phyloP scores from a whole-genome alignment of 768 basidiomycete species.

The Leucosporidium scottii region DNA sequence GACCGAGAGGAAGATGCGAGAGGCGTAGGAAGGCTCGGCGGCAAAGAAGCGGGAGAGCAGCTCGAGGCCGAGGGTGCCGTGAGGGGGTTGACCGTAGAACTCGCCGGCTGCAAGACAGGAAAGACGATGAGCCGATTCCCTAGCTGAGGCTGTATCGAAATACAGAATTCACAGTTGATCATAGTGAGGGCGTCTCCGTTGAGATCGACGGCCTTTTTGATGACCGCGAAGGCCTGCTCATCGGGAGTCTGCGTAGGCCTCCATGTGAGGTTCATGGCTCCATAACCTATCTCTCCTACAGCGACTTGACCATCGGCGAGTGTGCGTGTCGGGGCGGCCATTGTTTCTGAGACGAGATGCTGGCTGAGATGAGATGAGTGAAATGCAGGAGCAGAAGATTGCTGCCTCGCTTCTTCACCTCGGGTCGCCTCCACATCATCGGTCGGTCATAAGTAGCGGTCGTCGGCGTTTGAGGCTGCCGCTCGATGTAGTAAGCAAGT shows the following conservation, averaged over 20 bases:
- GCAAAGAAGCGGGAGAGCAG: conserved; percentile 52
- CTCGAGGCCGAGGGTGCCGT: conserved; percentile 48
- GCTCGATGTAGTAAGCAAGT: no score
- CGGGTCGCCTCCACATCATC: no score
- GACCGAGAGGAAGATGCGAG: not conserved
- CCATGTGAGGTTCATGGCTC: conserved; percentile 43
- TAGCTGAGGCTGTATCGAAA: no score
- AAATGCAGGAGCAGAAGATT: no score
- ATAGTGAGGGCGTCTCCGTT: conserved; percentile 37
- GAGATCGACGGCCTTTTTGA: conserved; percentile 46
- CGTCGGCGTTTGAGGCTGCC: no score
- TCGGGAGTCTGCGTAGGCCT: conserved; percentile 48
- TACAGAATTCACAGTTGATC: conserved; percentile 44
- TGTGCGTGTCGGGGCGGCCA: conserved; percentile 3
- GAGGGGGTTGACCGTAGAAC: conserved; percentile 52
- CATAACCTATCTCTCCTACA: conserved; percentile 40
- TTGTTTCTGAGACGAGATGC: not conserved
- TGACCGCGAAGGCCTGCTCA: conserved; percentile 57
- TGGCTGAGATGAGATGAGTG: no score
- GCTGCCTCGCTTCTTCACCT: no score
- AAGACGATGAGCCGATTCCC: not conserved
- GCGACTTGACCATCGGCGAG: conserved; percentile 34
- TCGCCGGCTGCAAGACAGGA: conserved; percentile 43
- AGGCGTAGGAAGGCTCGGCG: conserved; percentile 44
- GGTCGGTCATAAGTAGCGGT: no score